Base-by-base conservation (phyloP, 306 rosid species). In the Boehmeria nivea region DNA sequence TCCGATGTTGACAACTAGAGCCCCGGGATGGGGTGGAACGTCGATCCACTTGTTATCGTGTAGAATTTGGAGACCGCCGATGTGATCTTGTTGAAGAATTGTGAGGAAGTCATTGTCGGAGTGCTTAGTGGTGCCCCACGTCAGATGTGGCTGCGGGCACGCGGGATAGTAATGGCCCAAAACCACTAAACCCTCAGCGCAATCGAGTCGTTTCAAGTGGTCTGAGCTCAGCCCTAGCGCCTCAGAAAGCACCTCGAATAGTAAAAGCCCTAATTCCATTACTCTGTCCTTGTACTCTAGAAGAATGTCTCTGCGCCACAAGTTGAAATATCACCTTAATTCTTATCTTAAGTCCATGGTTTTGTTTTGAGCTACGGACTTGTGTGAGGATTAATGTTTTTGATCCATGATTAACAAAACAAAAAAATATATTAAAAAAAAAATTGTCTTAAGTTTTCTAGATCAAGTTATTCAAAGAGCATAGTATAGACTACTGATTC, bases 21-120 rank as follows among this genome's bases (percentile, higher is more conserved):
- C 68, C 6, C 66, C 59, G 13, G 24, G 42, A 2, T 45, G 20
- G 5, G 72, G 73, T 11, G 51, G 26, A 0, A 77, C 73, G 33
- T 69, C 64, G 8, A 69, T 37, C 83, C 83, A 73, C 10, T 65
- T 24, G 51, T 69, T 57, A 0, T 57, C 15, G 3, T 24, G 16
- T 3, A 26, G 57, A 40, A 69, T 19, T 31, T 78, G 79, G 18
- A 78, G 76, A 14, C 76, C 83, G 13, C 79, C 79, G 3, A 73
- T 19, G 0, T 57, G 53, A 51, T 78, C 79, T 63, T 78, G 79
- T 16, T 73, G 25, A 14, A 78, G 65, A 9, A 73, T 20, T 0
- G 83, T 73, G 42, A 78, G 40, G 46, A 78, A 73, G 19, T 18
- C 49, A 3, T 7, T 8, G 51, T 78, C 79, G 0, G 72, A 0